A percentile compares a stretch with the other conserved stretches of the same genome.
These are phyloP conservation scores for Scortechinia acanthostroma DNA, from an alignment of 2,329 filamentous ascomycete species.

Conservation along the genomic window DNA sequence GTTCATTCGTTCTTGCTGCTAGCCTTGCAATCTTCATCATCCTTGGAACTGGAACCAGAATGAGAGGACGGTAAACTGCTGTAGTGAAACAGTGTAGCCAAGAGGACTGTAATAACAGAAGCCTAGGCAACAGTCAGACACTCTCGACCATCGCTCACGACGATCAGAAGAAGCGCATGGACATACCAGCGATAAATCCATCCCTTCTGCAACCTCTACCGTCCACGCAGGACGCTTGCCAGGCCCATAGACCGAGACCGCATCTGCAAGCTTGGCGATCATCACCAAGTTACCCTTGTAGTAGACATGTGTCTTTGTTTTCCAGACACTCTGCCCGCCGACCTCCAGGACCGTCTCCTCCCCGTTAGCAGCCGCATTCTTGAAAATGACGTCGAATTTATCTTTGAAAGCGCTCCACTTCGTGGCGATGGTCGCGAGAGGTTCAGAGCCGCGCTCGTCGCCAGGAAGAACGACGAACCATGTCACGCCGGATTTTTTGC, in stretches of 20 bases:
- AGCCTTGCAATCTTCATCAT: too few species aligned
- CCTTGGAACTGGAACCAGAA: too few species aligned
- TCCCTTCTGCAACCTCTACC: slow-evolving; percentile 9
- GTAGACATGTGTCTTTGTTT: slow-evolving; percentile 9
- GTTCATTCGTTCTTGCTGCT: too few species aligned
- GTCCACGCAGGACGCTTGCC: slow-evolving; percentile 9
- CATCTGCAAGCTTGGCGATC: slow-evolving; percentile 8
- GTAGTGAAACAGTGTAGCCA: too few species aligned
- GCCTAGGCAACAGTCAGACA: too few species aligned
- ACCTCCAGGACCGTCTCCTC: slow-evolving; percentile 7
- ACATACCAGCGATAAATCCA: slow-evolving; percentile 11
- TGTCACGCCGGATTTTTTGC: slow-evolving; percentile 8
- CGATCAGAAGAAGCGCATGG: too few species aligned
- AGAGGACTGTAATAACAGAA: too few species aligned
- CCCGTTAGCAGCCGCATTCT: slow-evolving; percentile 7
- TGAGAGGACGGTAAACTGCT: too few species aligned
- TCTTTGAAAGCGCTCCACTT: slow-evolving; percentile 8
- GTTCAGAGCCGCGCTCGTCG: not conserved
- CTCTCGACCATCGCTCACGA: too few species aligned
- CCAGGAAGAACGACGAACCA: slow-evolving; percentile 10
- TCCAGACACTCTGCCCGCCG: slow-evolving; percentile 11
- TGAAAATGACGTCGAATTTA: slow-evolving; percentile 9
- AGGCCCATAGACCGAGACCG: slow-evolving; percentile 8
- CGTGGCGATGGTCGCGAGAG: slow-evolving; percentile 8
- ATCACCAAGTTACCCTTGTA: slow-evolving; percentile 8